Base-by-base conservation (phyloP, 1,284 basidiomycete species). In the Chalciporus sp. region DNA sequence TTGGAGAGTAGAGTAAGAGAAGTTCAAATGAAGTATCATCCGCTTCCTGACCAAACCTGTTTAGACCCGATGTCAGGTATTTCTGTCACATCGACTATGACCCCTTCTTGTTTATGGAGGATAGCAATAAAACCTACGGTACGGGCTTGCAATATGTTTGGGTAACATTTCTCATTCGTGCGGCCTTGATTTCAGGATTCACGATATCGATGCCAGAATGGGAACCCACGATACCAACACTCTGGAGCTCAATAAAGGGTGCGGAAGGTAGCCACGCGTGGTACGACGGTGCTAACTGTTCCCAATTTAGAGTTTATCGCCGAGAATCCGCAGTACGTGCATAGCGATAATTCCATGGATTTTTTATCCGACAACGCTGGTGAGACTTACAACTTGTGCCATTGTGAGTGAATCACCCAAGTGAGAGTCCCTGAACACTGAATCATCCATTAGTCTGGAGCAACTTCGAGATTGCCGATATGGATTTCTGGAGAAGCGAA, bases 381-480 rank as follows among this genome's bases (percentile, higher is more conserved):
- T 16, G 74, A 85, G 48, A 77, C 76, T 2, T 91, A 88, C 71
- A 95, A 94, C 72, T 73, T 85, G 39, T 95, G 91, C 65, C 92
- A 94, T 64, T 93, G 87, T 85, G 68, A 71, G 87, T 67, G 51
- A 61, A 43, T 23, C 60, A 35, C 42, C 31, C 42, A 53, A 19
- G 7, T 11, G 37, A 20, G 4, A 14, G 14, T 23, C 19, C 19
- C 14, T 2, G 39, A 29, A 31, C 14, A 17, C 19, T 49, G 40
- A 52, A 31, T 16, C 28, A 28, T 47, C 17, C 47, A 53, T 0
- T 56, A 89, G 87, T 84, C 69, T 92, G 89, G 88, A 87, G 82
- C 64, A 92, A 92, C 70, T 92, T 94, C 61, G 93, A 95, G 69
- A 93, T 95, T 49, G 92, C 86, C 9, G 80, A 87, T 65, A 80